Conservation (phyloP, 1,284 basidiomycete species). For the Violaceomyces palustris region DNA sequence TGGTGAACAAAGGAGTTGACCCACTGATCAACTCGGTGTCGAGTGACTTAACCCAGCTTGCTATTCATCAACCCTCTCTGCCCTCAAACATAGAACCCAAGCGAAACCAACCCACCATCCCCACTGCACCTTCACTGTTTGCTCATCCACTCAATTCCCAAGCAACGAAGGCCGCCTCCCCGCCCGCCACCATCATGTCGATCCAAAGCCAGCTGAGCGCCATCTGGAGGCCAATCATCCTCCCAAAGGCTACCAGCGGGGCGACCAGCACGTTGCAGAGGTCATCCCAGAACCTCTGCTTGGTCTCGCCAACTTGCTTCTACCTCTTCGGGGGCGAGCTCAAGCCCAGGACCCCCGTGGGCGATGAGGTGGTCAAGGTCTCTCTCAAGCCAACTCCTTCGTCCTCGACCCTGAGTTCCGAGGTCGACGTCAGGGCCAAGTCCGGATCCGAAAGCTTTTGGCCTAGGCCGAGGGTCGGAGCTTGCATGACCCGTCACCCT, state of each 20-base stretch:
- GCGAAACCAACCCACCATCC: too few species aligned
- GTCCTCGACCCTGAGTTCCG: not conserved
- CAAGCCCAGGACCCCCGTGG: constrained; percentile 55
- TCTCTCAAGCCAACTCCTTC: not conserved
- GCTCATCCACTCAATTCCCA: too few species aligned
- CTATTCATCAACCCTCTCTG: too few species aligned
- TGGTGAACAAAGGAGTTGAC: too few species aligned
- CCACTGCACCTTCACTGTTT: too few species aligned
- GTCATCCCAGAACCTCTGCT: not conserved
- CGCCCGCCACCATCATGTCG: too few species aligned
- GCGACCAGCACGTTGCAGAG: not conserved
- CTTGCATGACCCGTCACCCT: constrained; percentile 35
- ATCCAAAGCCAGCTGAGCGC: not conserved
- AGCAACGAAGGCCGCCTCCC: too few species aligned
- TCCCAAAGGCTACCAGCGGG: not conserved
- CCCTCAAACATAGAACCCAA: too few species aligned
- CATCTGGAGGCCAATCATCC: not conserved
- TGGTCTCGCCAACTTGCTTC: constrained; percentile 25
- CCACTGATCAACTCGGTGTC: too few species aligned
- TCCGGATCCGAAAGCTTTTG: not conserved
- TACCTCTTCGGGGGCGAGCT: constrained; percentile 56
- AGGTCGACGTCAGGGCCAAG: not conserved
- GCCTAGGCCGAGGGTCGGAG: constrained; percentile 54
- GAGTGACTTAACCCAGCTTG: too few species aligned
- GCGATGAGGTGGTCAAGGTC: constrained; percentile 25